Base-by-base conservation (phyloP, 164 flowering plant species). In the Tetracentron sinense region DNA sequence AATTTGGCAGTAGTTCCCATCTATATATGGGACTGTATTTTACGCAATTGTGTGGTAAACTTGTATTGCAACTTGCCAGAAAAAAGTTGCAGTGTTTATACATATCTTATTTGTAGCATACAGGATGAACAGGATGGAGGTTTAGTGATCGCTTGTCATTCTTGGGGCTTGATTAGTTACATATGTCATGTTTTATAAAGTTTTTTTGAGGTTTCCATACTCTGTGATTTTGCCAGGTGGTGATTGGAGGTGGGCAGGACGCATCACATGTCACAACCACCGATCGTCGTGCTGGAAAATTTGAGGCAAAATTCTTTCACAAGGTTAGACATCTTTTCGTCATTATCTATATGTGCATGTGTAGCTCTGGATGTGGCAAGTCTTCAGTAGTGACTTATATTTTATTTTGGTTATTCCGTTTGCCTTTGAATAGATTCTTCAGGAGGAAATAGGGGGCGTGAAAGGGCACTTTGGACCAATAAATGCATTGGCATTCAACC, bases 401-500 rank as follows among this genome's bases (percentile, higher is more conserved):
- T 33, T 10, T 33, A 10, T 33, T 6, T 59, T 6, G 4, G 38
- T 51, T 50, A 4, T 42, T 60, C 51, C 16, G 21, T 17, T 48
- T 42, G 54, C 46, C 0, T 53, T n/a, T 62, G 17, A 30, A 21
- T 75, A 92, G 97, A 83, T 89, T 66, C 87, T 90, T 51, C 75
- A 72, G 71, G 91, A 90, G 77, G 97, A 93, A 75, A 89, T 93
- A 64, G 97, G 97, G 6, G 96, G 95, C 47, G 97, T 94, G 26
- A 94, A 91, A 65, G 96, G 98, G 22, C 98, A 90, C 54, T 93
- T 90, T 76, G 98, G 98, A 61, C 98, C 98, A 7, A 87, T 94
- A 46, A 94, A 94, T 77, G 89, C 97, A 6, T 70, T 91, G 82
- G 95, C 91, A 38, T 94, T 91, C 67, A 94, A 91, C 58, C 97